phyloP scores from a whole-genome alignment of 1,284 basidiomycete species.

The Laetiporus sulphureus region DNA sequence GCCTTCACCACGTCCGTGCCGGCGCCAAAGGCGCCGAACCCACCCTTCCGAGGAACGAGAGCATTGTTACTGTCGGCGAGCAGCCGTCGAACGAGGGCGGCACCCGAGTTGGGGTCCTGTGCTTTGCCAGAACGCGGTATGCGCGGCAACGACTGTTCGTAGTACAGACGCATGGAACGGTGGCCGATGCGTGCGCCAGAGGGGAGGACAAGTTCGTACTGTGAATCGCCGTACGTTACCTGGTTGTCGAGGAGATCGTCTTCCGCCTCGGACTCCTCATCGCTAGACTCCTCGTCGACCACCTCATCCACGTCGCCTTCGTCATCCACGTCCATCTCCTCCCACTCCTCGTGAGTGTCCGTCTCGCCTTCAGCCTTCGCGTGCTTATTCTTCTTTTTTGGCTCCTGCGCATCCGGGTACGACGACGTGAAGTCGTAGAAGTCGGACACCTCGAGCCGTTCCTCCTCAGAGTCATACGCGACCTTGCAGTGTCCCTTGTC shows the following conservation, averaged over 20 bases:
- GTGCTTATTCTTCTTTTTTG: conserved; percentile 25
- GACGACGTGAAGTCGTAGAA: conserved; percentile 89
- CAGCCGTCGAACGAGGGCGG: conserved; percentile 67
- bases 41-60: conserved; percentile 80
- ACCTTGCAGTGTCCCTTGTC: conserved; percentile 97
- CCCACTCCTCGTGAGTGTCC: conserved; percentile 66
- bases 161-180: conserved; percentile 82
- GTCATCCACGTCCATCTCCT: conserved; percentile 46
- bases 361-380: conserved; percentile 27
- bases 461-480: conserved; percentile 78
- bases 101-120: conserved; percentile 63
- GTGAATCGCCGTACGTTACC: conserved; percentile 67
- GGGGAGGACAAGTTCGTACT: conserved; percentile 90
- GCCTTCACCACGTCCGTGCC: conserved; percentile 84
- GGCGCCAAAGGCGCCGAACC: conserved; percentile 77
- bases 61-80: conserved; percentile 77
- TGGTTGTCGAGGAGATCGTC: conserved; percentile 47
- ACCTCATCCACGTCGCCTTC: conserved; percentile 48
- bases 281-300: conserved; percentile 34
- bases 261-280: conserved; percentile 25
- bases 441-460: conserved; percentile 86
- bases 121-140: conserved; percentile 28
- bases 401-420: conserved; percentile 55
- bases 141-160: conserved; percentile 72
- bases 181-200: conserved; percentile 93